phyloP scores from a whole-genome alignment of 768 basidiomycete genomes.

The Trametes cinnabarina region DNA sequence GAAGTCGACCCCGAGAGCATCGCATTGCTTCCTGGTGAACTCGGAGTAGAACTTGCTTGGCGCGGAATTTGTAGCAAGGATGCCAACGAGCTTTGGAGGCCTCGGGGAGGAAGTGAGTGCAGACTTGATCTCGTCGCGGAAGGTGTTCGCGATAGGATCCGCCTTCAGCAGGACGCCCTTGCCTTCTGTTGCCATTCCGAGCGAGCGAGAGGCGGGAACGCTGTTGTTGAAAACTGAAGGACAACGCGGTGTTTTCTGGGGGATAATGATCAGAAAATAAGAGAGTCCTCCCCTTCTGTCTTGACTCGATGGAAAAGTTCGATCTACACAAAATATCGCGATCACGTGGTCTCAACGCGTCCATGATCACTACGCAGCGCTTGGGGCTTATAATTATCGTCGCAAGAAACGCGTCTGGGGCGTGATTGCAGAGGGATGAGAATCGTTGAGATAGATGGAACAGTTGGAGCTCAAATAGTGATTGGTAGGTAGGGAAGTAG shows the following conservation, averaged over 20 bases:
- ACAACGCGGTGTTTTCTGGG: too few relatives aligned
- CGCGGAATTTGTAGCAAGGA: constrained; percentile 79
- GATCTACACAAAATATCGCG: constrained; percentile 9
- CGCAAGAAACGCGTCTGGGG: too few relatives aligned
- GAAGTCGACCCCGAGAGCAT: constrained; percentile 84
- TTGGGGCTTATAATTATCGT: too few relatives aligned
- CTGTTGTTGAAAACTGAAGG: background rate
- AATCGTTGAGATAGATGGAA: too few relatives aligned
- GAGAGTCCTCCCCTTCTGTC: too few relatives aligned
- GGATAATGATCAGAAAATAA: too few relatives aligned
- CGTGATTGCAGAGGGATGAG: too few relatives aligned
- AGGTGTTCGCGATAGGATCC: constrained; percentile 69
- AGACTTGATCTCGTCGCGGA: constrained; percentile 64
- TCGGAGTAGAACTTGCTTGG: constrained; percentile 84
- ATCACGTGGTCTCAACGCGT: constrained; percentile 15
- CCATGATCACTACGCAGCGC: too few relatives aligned
- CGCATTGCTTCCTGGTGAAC: constrained; percentile 90
- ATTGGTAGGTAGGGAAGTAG: too few relatives aligned
- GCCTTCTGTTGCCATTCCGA: constrained; percentile 31
- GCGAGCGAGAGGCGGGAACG: background rate
- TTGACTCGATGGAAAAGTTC: constrained; percentile 13
- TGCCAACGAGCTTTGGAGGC: constrained; percentile 81
- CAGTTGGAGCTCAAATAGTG: too few relatives aligned
- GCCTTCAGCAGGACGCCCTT: constrained; percentile 81
- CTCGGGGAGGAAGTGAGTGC: constrained; percentile 38